Conservation (phyloP, 2,329 filamentous ascomycete genomes). For the Hypoxylon sp. region DNA sequence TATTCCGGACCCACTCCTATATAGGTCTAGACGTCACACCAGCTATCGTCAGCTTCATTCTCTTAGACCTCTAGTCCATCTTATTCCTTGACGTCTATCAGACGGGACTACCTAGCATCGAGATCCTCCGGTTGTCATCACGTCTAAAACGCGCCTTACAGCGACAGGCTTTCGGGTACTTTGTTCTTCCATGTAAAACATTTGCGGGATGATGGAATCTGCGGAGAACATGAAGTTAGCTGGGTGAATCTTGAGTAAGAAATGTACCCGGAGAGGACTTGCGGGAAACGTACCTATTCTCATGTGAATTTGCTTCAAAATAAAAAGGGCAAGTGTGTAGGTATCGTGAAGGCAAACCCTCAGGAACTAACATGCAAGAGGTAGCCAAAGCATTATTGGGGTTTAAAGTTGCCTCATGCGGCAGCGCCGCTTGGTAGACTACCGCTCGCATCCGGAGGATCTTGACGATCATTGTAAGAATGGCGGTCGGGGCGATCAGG, state of each 20-base stretch:
- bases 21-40: too few species aligned
- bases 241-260: not conserved
- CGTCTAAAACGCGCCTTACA: not conserved
- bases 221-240: not conserved
- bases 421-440: not conserved
- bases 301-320: not conserved
- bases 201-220: not conserved
- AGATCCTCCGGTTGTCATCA: not conserved
- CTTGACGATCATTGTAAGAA: not conserved
- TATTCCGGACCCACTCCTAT: too few species aligned
- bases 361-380: not conserved
- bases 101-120: not conserved
- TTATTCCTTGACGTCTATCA: too few species aligned
- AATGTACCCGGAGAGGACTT: not conserved
- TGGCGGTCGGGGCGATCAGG: not conserved
- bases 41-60: too few species aligned
- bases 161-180: conserved; percentile 2
- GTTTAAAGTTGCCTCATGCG: not conserved
- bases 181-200: not conserved
- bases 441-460: not conserved
- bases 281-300: not conserved
- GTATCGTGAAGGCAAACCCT: not conserved
- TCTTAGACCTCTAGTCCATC: too few species aligned
- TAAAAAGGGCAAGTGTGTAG: not conserved
- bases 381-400: not conserved